Conservation (phyloP, 1,284 basidiomycete species). For the Pholiota adiposa region DNA sequence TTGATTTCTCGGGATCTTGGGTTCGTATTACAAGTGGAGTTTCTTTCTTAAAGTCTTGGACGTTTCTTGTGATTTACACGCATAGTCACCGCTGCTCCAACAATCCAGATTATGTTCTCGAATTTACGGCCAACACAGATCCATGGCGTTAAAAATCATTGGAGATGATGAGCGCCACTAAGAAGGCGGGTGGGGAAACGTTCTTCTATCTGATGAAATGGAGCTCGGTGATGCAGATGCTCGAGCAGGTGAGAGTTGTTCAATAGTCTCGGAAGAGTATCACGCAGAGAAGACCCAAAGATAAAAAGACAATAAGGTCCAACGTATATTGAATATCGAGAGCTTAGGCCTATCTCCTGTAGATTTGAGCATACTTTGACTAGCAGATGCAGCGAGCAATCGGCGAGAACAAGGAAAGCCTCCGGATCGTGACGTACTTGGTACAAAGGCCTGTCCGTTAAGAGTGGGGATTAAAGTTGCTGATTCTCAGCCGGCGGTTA, state of each 20-base stretch:
- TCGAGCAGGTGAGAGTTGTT: no score
- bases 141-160: background rate
- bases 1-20: background rate
- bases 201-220: background rate
- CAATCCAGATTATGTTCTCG: background rate
- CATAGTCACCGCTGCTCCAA: background rate
- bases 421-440: constrained; percentile 11
- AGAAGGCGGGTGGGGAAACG: background rate
- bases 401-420: background rate
- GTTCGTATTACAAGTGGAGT: background rate
- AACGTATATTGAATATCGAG: background rate
- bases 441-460: constrained; percentile 14
- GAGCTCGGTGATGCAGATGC: background rate
- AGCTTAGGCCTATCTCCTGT: background rate
- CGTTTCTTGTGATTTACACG: no score
- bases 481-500: constrained; percentile 17
- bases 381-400: background rate
- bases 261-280: no score
- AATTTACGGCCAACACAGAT: background rate
- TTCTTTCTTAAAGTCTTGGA: no score
- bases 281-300: no score
- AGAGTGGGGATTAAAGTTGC: constrained; percentile 7
- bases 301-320: constrained; percentile 10
- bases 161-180: background rate
- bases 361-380: constrained; percentile 2